Percentiles rank a stretch among this genome's conserved stretches.
These are phyloP conservation scores for Sphagnum fallax DNA, from an alignment of 228 moss, liverwort and hornwort genomes.

Conservation along the genomic window DNA sequence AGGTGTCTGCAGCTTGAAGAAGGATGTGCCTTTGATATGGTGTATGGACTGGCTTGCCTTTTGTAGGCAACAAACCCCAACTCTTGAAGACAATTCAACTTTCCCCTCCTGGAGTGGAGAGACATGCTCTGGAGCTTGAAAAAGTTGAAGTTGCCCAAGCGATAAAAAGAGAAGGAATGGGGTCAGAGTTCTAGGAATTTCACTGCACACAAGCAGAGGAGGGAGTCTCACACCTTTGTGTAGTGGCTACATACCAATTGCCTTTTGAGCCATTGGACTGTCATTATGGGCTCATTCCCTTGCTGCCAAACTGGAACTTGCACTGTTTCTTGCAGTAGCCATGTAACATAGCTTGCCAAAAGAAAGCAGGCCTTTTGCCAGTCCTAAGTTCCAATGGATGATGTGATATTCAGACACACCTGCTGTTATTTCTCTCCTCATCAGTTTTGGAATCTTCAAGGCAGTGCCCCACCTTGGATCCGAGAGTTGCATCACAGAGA, in stretches of 20 bases:
- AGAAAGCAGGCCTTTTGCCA: constrained; percentile 19
- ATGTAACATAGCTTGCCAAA: constrained; percentile 43
- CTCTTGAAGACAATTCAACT: constrained; percentile 11
- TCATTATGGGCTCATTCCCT: constrained; percentile 13
- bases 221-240: background rate
- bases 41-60: constrained; percentile 2
- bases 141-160: constrained; percentile 16
- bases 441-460: too few species aligned
- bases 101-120: constrained; percentile 6
- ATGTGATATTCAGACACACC: too few species aligned
- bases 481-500: too few species aligned
- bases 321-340: constrained; percentile 27
- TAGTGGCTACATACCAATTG: background rate
- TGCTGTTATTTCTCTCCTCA: too few species aligned
- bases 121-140: constrained; percentile 18
- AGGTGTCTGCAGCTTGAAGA: constrained; percentile 19
- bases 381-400: constrained; percentile 1
- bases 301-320: constrained; percentile 16
- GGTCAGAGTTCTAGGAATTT: too few species aligned
- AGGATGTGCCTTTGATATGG: constrained; percentile 1
- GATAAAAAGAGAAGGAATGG: too few species aligned
- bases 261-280: background rate
- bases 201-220: background rate
- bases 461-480: too few species aligned
- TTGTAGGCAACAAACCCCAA: constrained; percentile 5